Evolutionary conservation across 495 filamentous ascomycete species (phyloP).

Genomic region (Rhypophila decipiens): DNA sequence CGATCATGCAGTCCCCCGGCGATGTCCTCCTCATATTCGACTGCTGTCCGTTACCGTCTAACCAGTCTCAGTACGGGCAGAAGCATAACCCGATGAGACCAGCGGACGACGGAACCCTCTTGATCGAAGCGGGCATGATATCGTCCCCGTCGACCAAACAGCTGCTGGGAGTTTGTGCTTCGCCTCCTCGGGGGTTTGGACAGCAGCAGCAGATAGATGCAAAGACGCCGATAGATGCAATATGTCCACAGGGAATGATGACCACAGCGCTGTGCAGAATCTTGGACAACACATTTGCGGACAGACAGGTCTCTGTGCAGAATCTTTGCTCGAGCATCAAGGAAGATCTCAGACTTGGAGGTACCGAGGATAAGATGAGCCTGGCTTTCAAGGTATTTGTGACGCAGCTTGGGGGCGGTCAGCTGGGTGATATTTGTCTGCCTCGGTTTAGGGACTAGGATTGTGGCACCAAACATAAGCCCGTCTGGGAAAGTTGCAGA

Average conservation of each 20-base stretch:
- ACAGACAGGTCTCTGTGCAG: constrained; percentile 14
- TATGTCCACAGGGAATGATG: constrained; percentile 11
- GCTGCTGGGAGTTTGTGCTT: constrained; percentile 18
- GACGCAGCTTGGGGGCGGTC: constrained; percentile 21
- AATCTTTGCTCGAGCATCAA: constrained; percentile 19
- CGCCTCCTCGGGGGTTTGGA: not conserved
- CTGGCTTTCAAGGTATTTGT: constrained; percentile 16
- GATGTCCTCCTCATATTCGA: constrained; percentile 23
- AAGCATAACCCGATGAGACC: too few relatives aligned
- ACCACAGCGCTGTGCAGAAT: constrained; percentile 12
- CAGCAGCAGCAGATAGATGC: not conserved
- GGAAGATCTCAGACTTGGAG: constrained; percentile 12
- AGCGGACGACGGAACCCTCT: constrained; percentile 5
- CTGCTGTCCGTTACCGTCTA: constrained; percentile 10
- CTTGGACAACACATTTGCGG: constrained; percentile 7
- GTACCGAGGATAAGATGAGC: not conserved
- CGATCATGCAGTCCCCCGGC: constrained; percentile 14
- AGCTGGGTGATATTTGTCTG: constrained; percentile 20
- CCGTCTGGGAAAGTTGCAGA: too few relatives aligned
- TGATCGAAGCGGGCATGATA: constrained; percentile 12
- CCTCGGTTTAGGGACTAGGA: constrained; percentile 6
- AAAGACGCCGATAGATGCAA: too few relatives aligned
- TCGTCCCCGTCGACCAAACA: constrained; percentile 17
- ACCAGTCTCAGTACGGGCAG: too few relatives aligned
- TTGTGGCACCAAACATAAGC: too few relatives aligned